Evolutionary conservation across 345 rosid species (phyloP).

Genomic region (Brassica rapa): DNA sequence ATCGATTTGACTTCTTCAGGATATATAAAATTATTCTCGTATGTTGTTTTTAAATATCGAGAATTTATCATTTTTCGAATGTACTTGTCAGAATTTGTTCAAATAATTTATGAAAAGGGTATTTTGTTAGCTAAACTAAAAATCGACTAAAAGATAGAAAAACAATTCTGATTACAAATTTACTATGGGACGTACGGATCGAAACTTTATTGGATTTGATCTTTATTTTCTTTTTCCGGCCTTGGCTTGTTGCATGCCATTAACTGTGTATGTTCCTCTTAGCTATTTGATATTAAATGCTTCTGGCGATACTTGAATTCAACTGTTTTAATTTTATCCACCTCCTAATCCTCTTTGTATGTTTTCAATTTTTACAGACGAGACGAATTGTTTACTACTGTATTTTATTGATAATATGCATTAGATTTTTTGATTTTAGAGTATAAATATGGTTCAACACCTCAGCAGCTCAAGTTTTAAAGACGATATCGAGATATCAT

Average conservation of each 20-base stretch:
- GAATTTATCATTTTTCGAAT: not conserved
- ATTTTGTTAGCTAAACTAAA: not conserved
- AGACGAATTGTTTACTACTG: not conserved
- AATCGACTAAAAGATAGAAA: not conserved
- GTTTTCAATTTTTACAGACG: not conserved
- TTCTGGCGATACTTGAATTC: not conserved
- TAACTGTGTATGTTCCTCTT: not conserved
- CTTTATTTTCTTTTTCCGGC: slow-evolving; percentile 9
- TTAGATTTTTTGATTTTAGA: not conserved
- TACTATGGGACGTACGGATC: not conserved
- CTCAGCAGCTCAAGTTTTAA: no score
- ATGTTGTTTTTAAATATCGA: not conserved
- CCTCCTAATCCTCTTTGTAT: not conserved
- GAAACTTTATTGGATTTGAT: not conserved
- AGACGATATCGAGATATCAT: no score
- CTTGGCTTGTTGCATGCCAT: slow-evolving; percentile 5
- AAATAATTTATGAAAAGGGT: not conserved
- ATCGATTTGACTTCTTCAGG: not conserved
- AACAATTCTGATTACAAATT: not conserved
- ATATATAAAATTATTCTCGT: not conserved
- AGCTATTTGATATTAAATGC: slow-evolving; percentile 17
- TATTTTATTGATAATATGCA: not conserved
- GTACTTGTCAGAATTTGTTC: not conserved
- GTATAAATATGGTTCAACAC: not conserved
- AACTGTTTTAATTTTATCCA: not conserved